A percentile compares a stretch with the other conserved stretches of the same genome.
These are phyloP conservation scores for Termitomyces sp. DNA, from an alignment of 768 basidiomycete genomes.

Conservation along the genomic window DNA sequence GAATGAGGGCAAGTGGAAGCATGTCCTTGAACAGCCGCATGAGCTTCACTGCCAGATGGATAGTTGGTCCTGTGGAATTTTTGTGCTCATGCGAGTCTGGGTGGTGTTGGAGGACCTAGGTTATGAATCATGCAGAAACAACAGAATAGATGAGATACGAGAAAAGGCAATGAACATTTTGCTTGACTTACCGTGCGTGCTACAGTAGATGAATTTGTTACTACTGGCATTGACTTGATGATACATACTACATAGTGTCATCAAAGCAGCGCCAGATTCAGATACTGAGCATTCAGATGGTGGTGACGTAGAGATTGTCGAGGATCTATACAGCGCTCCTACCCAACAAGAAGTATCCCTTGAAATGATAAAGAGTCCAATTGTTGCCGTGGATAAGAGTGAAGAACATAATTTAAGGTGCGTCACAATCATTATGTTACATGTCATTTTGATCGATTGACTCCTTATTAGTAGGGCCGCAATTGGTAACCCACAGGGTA, in stretches of 20 bases:
- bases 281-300: not conserved
- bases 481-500: too few relatives aligned
- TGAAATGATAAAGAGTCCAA: not conserved
- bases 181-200: not conserved
- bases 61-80: not conserved
- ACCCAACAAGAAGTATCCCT: not conserved
- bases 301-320: not conserved
- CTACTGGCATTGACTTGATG: not conserved
- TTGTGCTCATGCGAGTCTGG: not conserved
- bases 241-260: too few relatives aligned
- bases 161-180: not conserved
- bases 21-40: not conserved
- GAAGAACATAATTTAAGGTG: not conserved
- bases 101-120: not conserved
- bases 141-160: not conserved
- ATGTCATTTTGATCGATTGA: too few relatives aligned
- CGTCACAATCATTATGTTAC: not conserved
- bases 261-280: not conserved
- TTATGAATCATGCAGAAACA: not conserved
- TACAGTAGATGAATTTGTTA: not conserved
- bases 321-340: not conserved
- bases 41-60: not conserved
- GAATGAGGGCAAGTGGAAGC: not conserved
- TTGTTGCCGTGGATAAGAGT: not conserved
- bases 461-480: too few relatives aligned